Conservation (phyloP, 177 flowering plant genomes). For the Tripterygium wilfordii region DNA sequence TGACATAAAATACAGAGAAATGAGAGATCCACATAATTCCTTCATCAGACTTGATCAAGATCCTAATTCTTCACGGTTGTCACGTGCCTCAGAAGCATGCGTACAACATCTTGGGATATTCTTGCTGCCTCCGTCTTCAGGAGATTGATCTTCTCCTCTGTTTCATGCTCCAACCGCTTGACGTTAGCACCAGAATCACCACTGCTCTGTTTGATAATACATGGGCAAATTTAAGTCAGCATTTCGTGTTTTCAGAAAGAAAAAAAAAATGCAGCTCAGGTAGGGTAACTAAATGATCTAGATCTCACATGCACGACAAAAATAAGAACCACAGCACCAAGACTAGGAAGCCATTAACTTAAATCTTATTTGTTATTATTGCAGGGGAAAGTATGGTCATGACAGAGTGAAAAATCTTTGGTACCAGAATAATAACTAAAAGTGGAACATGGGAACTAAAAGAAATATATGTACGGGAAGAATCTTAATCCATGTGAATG, state of each 20-base stretch:
- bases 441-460: no score
- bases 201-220: slow-evolving; percentile 56
- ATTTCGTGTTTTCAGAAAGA: not conserved
- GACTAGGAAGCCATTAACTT: no score
- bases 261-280: not conserved
- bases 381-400: no score
- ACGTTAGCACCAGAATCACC: slow-evolving; percentile 96
- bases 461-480: no score
- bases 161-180: slow-evolving; percentile 87
- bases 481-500: no score
- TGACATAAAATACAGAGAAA: not conserved
- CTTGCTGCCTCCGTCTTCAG: slow-evolving; percentile 56
- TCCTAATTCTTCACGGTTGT: slow-evolving; percentile 71
- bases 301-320: not conserved
- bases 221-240: slow-evolving; percentile 1
- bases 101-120: slow-evolving; percentile 69
- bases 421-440: no score
- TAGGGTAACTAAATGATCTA: not conserved
- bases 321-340: no score
- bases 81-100: slow-evolving; percentile 81
- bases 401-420: no score
- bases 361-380: no score
- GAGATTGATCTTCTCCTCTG: slow-evolving; percentile 58
- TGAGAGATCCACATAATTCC: not conserved
- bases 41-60: slow-evolving; percentile 1